Evolutionary conservation across 441 rosid species (phyloP), one percentile per base, ranked within the genome.

Genomic region (Gossypium aridum): DNA sequence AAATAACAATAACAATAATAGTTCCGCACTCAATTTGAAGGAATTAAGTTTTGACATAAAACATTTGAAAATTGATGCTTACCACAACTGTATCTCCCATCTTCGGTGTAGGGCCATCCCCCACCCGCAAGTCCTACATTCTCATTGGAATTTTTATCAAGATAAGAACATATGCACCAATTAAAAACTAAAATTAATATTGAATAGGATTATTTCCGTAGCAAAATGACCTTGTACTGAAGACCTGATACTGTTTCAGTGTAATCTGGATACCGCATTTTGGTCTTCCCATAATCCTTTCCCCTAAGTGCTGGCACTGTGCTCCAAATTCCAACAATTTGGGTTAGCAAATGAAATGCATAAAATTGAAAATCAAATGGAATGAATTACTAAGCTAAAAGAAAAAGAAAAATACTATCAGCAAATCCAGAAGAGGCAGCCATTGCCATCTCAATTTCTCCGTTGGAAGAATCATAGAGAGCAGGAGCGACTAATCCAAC

Each of bases 261-360:
- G 80, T 91, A 95, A 81, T 92, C 98, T 0, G 99, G 96, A 82
- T 83, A 95, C 75, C 84, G 81, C 97, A 92, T 92, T 80, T 88
- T 95, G 10, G 97, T 66, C 88, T 95, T 95, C 65, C 99, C 99
- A 70, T 95, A 95, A 84, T 92, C 96, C 72, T 95, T 95, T 9
- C 97, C 98, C 78, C 98, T 84, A 39, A 95, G 79, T 64, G 97
- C 99, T 25, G 99, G 99, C 97, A 95, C 98, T 95, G 88, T 71
- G 76, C 54, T 56, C 13, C 71, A 80, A 54, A 53, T 69, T 16
- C 14, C 45, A 68, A 68, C 23, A 14, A 16, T 4, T 69, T 26
- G 9, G 51, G 43, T 69, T 16, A 53, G 47, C 22, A 65, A 65
- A 19, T 14, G 45, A 31, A 14, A 26, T n/a, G 68, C 19, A 64